phyloP scores from a whole-genome alignment of 108 stramenopile species.

The Hondaea fermentalgiana region DNA sequence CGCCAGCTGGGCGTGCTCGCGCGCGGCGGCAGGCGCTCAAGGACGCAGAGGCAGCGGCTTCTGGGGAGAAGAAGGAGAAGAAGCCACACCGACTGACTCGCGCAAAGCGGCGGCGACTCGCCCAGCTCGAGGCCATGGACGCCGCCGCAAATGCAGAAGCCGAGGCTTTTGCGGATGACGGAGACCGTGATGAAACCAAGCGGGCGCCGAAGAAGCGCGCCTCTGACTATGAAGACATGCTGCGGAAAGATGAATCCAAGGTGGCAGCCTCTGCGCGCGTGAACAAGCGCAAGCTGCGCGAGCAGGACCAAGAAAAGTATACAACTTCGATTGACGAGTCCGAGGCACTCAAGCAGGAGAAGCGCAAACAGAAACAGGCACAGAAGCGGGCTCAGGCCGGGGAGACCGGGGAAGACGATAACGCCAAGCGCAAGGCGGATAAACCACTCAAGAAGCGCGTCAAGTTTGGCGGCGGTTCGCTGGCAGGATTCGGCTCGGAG shows the following conservation, averaged over 20 bases:
- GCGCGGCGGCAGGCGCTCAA: not conserved
- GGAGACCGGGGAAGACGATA: not conserved
- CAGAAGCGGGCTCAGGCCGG: not conserved
- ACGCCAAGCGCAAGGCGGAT: not conserved
- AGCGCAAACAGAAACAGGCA: not conserved
- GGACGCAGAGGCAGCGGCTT: not conserved
- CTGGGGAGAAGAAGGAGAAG: constrained; percentile 29
- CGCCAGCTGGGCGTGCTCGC: not conserved
- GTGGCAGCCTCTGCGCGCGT: not conserved
- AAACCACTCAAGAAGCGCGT: not conserved
- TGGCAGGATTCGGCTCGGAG: constrained; percentile 10
- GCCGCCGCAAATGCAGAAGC: not conserved
- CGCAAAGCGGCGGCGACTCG: constrained; percentile 44
- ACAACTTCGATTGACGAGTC: not conserved
- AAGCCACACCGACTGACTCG: constrained; percentile 42
- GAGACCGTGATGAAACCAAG: not conserved
- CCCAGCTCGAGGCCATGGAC: constrained; percentile 39
- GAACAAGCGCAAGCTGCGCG: not conserved
- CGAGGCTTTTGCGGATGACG: not conserved
- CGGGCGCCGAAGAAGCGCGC: not conserved
- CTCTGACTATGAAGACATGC: not conserved
- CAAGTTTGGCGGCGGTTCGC: not conserved
- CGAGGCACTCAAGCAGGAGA: not conserved
- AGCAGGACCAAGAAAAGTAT: not conserved
- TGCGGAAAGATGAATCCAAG: not conserved